phyloP scores from a whole-genome alignment of 352 stramenopile genomes.

The Phytophthora fragariaefolia region DNA sequence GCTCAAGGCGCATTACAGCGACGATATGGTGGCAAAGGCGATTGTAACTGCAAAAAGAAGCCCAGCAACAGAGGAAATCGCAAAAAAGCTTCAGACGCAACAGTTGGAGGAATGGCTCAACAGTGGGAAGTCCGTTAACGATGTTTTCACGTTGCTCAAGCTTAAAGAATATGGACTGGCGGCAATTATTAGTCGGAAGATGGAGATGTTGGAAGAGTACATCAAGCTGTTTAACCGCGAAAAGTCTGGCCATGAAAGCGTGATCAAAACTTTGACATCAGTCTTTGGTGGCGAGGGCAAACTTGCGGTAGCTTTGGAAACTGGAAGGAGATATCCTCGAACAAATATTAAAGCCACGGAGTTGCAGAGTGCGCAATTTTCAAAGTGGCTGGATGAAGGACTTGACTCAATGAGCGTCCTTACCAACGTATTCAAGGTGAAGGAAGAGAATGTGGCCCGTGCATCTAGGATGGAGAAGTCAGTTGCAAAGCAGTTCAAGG shows the following conservation, averaged over 20 bases:
- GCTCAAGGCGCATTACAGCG: neutral
- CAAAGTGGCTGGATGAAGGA: neutral
- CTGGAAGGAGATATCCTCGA: neutral
- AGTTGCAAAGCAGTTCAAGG: slow-evolving; percentile 1
- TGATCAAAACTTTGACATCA: neutral
- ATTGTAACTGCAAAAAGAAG: neutral
- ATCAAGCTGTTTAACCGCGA: slow-evolving; percentile 1
- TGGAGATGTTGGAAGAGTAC: slow-evolving; percentile 4
- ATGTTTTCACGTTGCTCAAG: slow-evolving; percentile 4
- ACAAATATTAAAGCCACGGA: neutral
- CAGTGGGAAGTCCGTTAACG: neutral
- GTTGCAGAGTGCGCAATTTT: neutral
- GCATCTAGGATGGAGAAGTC: neutral
- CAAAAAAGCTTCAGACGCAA: neutral
- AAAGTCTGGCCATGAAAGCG: neutral
- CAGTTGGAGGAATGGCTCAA: neutral
- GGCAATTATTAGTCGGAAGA: neutral
- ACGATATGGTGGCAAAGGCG: neutral
- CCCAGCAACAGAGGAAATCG: neutral
- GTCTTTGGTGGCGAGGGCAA: slow-evolving; percentile 1
- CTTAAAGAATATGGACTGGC: neutral
- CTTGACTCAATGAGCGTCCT: neutral
- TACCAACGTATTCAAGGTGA: neutral
- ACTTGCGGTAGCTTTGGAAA: neutral
- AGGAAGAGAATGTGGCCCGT: neutral